Conservation (phyloP, 2,329 filamentous ascomycete species). For the Nothopassalora personata region DNA sequence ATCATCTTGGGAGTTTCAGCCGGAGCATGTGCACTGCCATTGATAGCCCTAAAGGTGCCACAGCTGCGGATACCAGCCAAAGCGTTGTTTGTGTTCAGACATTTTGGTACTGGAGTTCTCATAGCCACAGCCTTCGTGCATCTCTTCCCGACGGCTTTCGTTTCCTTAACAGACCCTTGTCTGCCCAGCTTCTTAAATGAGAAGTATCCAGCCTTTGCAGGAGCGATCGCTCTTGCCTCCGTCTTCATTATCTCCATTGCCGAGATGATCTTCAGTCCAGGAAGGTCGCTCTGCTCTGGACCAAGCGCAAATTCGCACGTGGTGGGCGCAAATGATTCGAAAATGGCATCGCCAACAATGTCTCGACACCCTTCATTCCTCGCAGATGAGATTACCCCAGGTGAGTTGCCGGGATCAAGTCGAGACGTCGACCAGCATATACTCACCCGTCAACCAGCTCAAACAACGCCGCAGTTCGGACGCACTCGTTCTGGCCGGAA, state of each 20-base stretch:
- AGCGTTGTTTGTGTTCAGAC: constrained; percentile 53
- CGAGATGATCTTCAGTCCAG: constrained; percentile 49
- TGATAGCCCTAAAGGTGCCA: constrained; percentile 55
- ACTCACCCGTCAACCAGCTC: constrained; percentile 62
- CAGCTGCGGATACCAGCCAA: constrained; percentile 52
- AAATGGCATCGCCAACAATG: not conserved
- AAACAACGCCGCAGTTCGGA: constrained; percentile 68
- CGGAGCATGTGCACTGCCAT: constrained; percentile 54
- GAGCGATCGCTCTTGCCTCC: constrained; percentile 65
- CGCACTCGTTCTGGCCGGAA: constrained; percentile 14
- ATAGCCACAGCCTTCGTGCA: constrained; percentile 53
- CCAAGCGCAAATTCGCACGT: not conserved
- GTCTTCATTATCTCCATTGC: constrained; percentile 31
- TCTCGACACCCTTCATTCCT: not conserved
- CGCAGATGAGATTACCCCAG: constrained; percentile 11
- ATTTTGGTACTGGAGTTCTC: constrained; percentile 52
- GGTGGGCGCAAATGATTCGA: not conserved
- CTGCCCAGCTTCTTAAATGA: constrained; percentile 71
- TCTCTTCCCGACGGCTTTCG: constrained; percentile 55
- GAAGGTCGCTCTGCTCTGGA: constrained; percentile 15
- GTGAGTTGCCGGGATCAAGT: not conserved
- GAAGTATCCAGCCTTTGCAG: constrained; percentile 69
- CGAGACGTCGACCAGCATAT: not conserved
- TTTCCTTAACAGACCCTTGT: constrained; percentile 55
- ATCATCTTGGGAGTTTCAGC: constrained; percentile 51